Evolutionary conservation across 257 asterid species (phyloP).

Genomic region (Jasminum sambac): DNA sequence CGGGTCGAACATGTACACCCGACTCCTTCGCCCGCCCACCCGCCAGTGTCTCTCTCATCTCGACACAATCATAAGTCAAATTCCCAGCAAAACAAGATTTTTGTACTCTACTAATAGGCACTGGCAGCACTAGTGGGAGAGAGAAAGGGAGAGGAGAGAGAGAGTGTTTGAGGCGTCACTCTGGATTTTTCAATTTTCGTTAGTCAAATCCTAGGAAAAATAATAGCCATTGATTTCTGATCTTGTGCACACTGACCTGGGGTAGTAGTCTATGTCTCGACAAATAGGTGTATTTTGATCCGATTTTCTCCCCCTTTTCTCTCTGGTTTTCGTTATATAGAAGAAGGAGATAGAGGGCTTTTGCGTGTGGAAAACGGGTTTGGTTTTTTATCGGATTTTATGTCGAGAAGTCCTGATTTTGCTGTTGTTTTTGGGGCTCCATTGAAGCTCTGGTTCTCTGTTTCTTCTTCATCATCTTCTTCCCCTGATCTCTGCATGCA

Average conservation of each 20-base stretch:
- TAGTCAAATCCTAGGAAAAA: background rate
- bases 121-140: slow-evolving; percentile 20
- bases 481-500: slow-evolving; percentile 29
- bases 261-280: background rate
- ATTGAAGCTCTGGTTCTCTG: slow-evolving; percentile 32
- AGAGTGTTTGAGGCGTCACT: slow-evolving; percentile 22
- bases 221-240: slow-evolving; percentile 61
- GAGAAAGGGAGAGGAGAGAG: slow-evolving; percentile 34
- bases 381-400: slow-evolving; percentile 34
- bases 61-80: background rate
- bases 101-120: background rate
- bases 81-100: slow-evolving; percentile 6
- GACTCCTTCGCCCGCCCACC: no score
- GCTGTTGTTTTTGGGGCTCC: slow-evolving; percentile 37
- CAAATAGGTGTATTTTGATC: slow-evolving; percentile 28
- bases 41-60: no score
- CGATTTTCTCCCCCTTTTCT: slow-evolving; percentile 6
- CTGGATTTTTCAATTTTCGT: slow-evolving; percentile 15
- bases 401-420: slow-evolving; percentile 49
- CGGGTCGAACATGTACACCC: no score
- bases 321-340: background rate
- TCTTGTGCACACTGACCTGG: slow-evolving; percentile 20
- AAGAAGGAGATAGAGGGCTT: slow-evolving; percentile 13
- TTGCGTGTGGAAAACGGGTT: background rate
- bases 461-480: slow-evolving; percentile 22